These are phyloP conservation scores for Arabidopsis arenosa DNA, from an alignment of 345 rosid species.

Conservation along the genomic window DNA sequence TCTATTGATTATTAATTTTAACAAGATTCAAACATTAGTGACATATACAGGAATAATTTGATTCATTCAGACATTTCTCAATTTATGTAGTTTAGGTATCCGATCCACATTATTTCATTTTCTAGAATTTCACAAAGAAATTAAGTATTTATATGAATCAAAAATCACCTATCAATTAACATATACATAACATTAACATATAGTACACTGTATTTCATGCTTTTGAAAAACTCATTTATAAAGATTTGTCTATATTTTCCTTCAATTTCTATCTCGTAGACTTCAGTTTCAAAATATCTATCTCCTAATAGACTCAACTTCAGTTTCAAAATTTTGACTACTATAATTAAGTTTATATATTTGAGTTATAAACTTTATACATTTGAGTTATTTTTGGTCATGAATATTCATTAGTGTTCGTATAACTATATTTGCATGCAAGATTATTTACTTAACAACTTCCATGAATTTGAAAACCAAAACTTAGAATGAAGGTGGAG, in stretches of 20 bases:
- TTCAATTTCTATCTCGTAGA: not conserved
- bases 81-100: too few species aligned
- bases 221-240: not conserved
- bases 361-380: not conserved
- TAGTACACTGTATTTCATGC: not conserved
- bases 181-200: not conserved
- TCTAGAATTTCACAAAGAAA: not conserved
- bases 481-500: not conserved
- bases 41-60: not conserved
- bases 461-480: not conserved
- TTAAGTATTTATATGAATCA: not conserved
- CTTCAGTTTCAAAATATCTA: not conserved
- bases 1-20: not conserved
- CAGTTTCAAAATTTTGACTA: not conserved
- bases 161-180: not conserved
- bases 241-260: not conserved
- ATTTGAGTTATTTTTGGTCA: not conserved
- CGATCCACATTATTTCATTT: not conserved
- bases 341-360: not conserved
- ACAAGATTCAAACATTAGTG: not conserved
- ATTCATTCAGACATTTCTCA: not conserved
- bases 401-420: not conserved
- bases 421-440: conserved; percentile 14
- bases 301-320: not conserved
- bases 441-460: not conserved